Base-by-base conservation (phyloP, 805 yeast genomes). In the Hanseniaspora clermontiae region DNA sequence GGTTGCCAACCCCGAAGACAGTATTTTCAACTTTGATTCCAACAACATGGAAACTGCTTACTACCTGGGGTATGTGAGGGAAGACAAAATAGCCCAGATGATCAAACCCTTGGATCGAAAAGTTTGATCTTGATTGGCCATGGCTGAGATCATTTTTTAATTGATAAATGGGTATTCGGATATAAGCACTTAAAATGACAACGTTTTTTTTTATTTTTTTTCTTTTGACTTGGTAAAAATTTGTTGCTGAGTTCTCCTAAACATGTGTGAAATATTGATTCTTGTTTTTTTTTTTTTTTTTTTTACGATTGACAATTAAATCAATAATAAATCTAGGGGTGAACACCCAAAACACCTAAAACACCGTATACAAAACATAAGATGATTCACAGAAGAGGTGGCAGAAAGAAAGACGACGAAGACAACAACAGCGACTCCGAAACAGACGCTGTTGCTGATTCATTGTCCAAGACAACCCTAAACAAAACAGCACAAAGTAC, bases 11-110 rank as follows among this genome's bases (percentile, higher is more conserved):
- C 71, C 74, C 0, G 74, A 73, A 24, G 67, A 72, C 6, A 88
- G 84, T 65, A 86, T 86, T 3, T 78, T 83, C 67, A 82, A 85
- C 65, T 81, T 82, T 58, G 72, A 67, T 0, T 78, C 73, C 54
- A 82, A 79, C 0, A 88, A 88, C 66, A 83, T 88, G 0, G 96
- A 97, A 0, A 93, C 97, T 1, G 97, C 98, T 3, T 91, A 91
- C 64, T 91, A 87, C 67, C 73, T 93, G 51, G 96, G 87, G 0
- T 91, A 87, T 66, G 87, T 87, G 32, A 80, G 80, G 62, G 81
- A 84, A 49, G 84, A 80, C 20, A 75, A 77, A 46, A 69, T 70
- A 40, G 74, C 74, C 14, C 74, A 77, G 57, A 31, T 53, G 17
- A 77, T 84, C 38, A 83, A 84, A 58, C 90, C 95, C 0, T 70